These are phyloP conservation scores for Geoglossum cookeanum DNA, from an alignment of 2,329 filamentous ascomycete genomes.

Conservation along the genomic window DNA sequence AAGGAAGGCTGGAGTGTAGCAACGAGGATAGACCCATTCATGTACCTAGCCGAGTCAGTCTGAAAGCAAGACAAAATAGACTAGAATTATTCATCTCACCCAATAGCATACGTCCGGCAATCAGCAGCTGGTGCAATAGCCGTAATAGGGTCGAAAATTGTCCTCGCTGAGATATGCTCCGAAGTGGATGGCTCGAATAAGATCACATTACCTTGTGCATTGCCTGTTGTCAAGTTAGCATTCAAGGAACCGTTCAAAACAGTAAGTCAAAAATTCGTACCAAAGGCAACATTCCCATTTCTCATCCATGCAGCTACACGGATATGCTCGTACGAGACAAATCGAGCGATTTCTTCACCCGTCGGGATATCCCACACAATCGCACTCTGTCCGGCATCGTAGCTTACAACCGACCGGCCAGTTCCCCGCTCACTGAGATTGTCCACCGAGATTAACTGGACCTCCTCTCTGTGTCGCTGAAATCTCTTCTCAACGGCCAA, in stretches of 20 bases:
- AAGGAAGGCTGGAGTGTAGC: conserved; percentile 80
- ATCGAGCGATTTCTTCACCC: conserved; percentile 77
- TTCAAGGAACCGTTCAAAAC: not conserved
- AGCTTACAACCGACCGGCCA: conserved; percentile 77
- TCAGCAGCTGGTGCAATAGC: conserved; percentile 75
- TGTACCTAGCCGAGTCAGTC: conserved; percentile 41
- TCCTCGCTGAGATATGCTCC: conserved; percentile 79
- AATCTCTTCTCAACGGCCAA: conserved; percentile 77
- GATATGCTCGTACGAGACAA: conserved; percentile 75
- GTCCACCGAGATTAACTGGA: conserved; percentile 72
- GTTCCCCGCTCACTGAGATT: conserved; percentile 75
- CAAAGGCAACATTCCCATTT: conserved; percentile 92
- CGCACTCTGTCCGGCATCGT: conserved; percentile 74
- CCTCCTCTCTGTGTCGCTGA: conserved; percentile 62
- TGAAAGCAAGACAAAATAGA: conserved; percentile 5
- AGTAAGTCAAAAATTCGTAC: conserved; percentile 30
- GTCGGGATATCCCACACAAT: conserved; percentile 96
- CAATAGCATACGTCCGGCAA: conserved; percentile 88
- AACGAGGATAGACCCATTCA: conserved; percentile 85
- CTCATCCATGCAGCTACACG: conserved; percentile 85
- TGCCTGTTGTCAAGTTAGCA: conserved; percentile 40
- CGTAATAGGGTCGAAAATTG: conserved; percentile 90
- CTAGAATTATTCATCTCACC: conserved; percentile 34
- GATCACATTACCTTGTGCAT: conserved; percentile 80
- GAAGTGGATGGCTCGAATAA: conserved; percentile 85